Conservation (phyloP, 352 stramenopile genomes). For the Pythium apleroticum region DNA sequence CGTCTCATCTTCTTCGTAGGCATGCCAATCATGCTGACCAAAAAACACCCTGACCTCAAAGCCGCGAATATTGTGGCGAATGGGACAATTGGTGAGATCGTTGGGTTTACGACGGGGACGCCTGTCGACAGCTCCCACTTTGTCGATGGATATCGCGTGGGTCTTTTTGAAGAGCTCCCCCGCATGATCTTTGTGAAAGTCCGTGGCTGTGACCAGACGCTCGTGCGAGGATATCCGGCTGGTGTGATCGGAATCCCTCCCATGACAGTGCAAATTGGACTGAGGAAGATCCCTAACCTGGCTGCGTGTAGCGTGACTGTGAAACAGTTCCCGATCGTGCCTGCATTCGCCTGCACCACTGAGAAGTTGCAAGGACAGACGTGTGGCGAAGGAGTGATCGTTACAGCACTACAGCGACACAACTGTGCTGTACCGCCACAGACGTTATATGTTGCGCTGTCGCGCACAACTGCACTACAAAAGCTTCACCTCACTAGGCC, state of each 20-base stretch:
- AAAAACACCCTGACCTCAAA: background rate
- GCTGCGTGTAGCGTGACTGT: constrained; percentile 14
- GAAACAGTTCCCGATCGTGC: constrained; percentile 25
- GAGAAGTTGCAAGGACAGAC: constrained; percentile 35
- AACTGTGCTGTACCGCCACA: background rate
- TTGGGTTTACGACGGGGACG: background rate
- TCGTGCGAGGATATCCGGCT: background rate
- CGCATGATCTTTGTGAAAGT: background rate
- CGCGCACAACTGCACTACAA: background rate
- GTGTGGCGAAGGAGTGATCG: constrained; percentile 25
- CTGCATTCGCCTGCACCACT: constrained; percentile 27
- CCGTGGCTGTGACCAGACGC: background rate
- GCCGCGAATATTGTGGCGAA: background rate
- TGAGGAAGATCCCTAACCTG: constrained; percentile 3
- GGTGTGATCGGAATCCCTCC: background rate
- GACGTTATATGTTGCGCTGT: constrained; percentile 5
- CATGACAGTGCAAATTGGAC: background rate
- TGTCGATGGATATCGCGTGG: background rate
- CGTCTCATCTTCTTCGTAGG: background rate
- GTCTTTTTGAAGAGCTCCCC: background rate
- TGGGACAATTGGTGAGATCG: background rate
- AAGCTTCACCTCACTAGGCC: background rate
- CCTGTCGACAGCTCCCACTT: background rate
- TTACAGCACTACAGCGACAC: constrained; percentile 3
- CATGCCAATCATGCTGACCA: background rate